Evolutionary conservation across 345 rosid species (phyloP), one percentile per base, ranked within the genome.

Genomic region (Mallotus nudiflorus): DNA sequence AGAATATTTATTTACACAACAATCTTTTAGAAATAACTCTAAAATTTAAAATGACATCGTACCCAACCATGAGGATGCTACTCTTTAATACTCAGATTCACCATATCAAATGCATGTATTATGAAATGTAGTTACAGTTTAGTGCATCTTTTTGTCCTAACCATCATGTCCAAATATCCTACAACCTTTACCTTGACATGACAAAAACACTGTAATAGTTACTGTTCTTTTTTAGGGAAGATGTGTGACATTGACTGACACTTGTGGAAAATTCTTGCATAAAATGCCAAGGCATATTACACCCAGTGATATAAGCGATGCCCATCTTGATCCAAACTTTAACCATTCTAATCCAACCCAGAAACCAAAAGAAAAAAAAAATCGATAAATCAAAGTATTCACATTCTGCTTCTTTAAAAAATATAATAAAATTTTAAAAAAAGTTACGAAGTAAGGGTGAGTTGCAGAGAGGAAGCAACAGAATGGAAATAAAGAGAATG

Each of bases 271-370:
- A 55, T 25, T 2, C 8, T 55, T 27, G 66, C 28, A 27, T 25
- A n/a, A n/a, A n/a, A n/a, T n/a, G n/a, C n/a, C n/a, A 89, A 12
- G 83, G 91, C 60, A 81, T 9, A 58, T 7, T 62, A 33, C 18
- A 15, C 22, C 48, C 22, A 65, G 28, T 13, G 33, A 48, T 39
- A 74, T 68, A 35, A 78, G 71, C 40, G 81, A 78, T 42, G 75
- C 72, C 56, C 25, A 28, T 44, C 75, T 64, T 48, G 82, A 75
- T 42, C 71, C 82, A 65, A 79, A 73, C 48, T 73, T 74, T 61
- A 83, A 73, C 92, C 91, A 85, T 81, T 74, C 96, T 92, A 16
- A 15, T 4, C 53, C n/a, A n/a, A n/a, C n/a, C n/a, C n/a, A n/a
- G n/a, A 27, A 62, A 61, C n/a, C n/a, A n/a, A n/a, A n/a, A n/a